Evolutionary conservation across 2,329 filamentous ascomycete genomes (phyloP), one percentile per base, ranked within the genome.

Genomic region (Fusarium sp.): DNA sequence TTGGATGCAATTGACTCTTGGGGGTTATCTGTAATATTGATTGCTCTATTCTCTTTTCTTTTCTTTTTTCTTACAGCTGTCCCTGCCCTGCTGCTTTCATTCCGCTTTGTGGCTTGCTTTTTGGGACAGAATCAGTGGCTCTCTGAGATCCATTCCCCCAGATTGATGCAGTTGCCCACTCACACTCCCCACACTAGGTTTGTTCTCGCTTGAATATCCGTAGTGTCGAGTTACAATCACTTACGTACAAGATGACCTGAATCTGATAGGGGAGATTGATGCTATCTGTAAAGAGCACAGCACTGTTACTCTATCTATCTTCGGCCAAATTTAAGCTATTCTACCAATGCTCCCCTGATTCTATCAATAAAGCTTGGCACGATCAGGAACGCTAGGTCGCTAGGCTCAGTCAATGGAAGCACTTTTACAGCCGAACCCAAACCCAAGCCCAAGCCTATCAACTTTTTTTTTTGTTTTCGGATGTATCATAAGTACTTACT

Each of bases 161-260:
- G 62, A 71, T 48, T 70, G 66, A 63, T 63, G 56, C 42, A 60
- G 16, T 42, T 51, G 48, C 54, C 61, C 66, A 71, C 54, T 60
- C 67, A 68, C 62, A 63, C 54, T 66, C 51, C 41, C 55, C 50
- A 57, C 57, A 59, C 46, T 28, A 28, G 27, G 27, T 56, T 55
- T 63, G 46, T 43, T 68, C 42, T 68, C 40, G 30, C 42, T 30
- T 48, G 53, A 55, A 62, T 28, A 28, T 28, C 27, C 27, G 27
- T 49, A 47, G 58, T 55, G 62, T 56, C 49, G 40, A 54, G 41
- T 45, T 55, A 47, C 45, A 68, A 65, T 55, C 59, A 53, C 54
- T 68, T 68, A 60, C 64, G 45, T 61, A 60, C 59, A 37, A 58
- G 37, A 37, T 30, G 46, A 37, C 34, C 23, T 28, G 54, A 27